Percentiles rank a stretch among this genome's conserved stretches.
Conservation (phyloP, 2,329 filamentous ascomycete genomes). For the Cladosporium sp. region DNA sequence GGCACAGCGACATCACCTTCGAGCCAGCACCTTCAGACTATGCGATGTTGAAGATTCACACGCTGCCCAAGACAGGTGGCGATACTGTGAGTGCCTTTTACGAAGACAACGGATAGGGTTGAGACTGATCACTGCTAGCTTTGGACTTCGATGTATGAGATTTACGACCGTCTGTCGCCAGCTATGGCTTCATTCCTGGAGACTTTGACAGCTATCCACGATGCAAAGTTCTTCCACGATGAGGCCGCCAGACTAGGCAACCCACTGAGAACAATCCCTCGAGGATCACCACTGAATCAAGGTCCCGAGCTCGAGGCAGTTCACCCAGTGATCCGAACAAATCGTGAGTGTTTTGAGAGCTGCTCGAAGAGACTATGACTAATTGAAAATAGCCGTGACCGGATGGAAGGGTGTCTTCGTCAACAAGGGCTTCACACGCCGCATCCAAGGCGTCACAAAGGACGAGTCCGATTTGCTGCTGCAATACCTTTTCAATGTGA, state of each 20-base stretch:
- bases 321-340: constrained; percentile 58
- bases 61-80: constrained; percentile 72
- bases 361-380: neutral
- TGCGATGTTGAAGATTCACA: constrained; percentile 81
- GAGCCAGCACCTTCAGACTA: constrained; percentile 85
- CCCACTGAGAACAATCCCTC: constrained; percentile 2
- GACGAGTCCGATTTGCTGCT: constrained; percentile 77
- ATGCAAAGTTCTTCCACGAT: constrained; percentile 20
- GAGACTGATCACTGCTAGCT: constrained; percentile 39
- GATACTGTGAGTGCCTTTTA: constrained; percentile 59
- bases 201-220: constrained; percentile 52
- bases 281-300: constrained; percentile 19
- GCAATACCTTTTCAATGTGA: constrained; percentile 73
- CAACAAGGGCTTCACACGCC: constrained; percentile 33
- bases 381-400: constrained; percentile 43
- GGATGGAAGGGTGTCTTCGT: constrained; percentile 58
- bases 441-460: constrained; percentile 69
- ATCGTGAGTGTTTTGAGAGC: constrained; percentile 42
- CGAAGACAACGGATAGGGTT: too few species aligned
- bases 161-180: constrained; percentile 60
- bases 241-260: constrained; percentile 16
- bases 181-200: constrained; percentile 58
- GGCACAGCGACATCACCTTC: constrained; percentile 87
- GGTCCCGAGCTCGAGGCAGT: constrained; percentile 39
- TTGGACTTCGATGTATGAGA: constrained; percentile 64